Evolutionary conservation across 2,329 filamentous ascomycete species (phyloP), one percentile per base, ranked within the genome.

Genomic region (Nigrospora oryzae): DNA sequence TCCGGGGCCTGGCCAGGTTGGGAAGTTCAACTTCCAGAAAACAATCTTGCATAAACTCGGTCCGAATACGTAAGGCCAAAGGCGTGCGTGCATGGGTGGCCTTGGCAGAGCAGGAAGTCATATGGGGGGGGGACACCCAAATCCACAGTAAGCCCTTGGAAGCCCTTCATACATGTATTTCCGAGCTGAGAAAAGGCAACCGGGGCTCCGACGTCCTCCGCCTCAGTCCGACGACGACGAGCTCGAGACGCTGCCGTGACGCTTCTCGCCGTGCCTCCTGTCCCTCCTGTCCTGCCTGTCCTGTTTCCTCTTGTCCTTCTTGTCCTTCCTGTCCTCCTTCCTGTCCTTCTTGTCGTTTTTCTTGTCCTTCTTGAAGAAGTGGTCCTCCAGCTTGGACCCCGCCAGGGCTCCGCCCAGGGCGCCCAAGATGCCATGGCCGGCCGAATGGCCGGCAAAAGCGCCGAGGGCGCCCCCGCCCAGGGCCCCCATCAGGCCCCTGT

Each of bases 401-500:
- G 67, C 58, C 49, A 72, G 66, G 31, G 69, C 69, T 36, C 69
- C 69, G 47, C 67, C 69, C 36, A 73, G 60, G 6, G 68, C 63
- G 47, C 69, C 69, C 42, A 73, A 62, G 53, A 73, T 57, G 30
- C 69, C 69, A 56, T 72, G 69, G 50, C 67, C 60, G 49, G 63
- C 67, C 56, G 72, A 67, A 61, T 68, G 64, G 46, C 69, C 69
- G 17, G 61, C 64, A 41, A 63, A 71, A 32, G 64, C 69, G 45
- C 69, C 69, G n/a, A 66, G 62, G 11, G 66, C 58, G 51, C 68
- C 69, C 46, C 69, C 69, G 30, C 67, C 68, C 38, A 71, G 49
- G 14, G 69, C 69, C 35, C 69, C 69, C 42, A 65, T 62, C 15
- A 73, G 57, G 48, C 69, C 69, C 33, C 35, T 42, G 16, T 42